phyloP scores from a whole-genome alignment of 306 rosid species.

The Aeschynomene evenia region DNA sequence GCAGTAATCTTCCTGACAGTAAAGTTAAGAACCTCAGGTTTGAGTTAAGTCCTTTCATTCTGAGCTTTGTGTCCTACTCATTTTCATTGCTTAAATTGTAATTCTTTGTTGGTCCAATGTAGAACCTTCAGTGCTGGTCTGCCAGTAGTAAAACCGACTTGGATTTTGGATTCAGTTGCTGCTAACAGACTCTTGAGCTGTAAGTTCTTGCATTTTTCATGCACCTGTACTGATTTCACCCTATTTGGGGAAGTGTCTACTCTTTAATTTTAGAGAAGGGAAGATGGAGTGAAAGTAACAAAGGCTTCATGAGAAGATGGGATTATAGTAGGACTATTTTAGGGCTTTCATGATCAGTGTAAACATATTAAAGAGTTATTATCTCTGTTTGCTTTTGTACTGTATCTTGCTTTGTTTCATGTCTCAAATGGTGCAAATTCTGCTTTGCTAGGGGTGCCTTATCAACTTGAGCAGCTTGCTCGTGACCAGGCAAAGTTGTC shows the following conservation, averaged over 20 bases:
- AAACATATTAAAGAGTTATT: conserved; percentile 10
- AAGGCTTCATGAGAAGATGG: background rate
- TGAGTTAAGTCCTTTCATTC: conserved; percentile 1
- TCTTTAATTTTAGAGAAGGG: conserved; percentile 1
- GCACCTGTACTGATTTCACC: conserved; percentile 10
- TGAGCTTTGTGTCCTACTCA: background rate
- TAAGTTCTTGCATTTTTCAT: conserved; percentile 42
- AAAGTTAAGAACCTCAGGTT: conserved; percentile 85
- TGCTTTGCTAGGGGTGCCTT: conserved; percentile 69
- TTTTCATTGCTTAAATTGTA: conserved; percentile 13
- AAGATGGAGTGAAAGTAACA: conserved; percentile 2
- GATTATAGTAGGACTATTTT: background rate
- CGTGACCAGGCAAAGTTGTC: conserved; percentile 73
- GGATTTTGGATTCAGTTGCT: conserved; percentile 87
- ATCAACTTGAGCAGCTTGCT: conserved; percentile 71
- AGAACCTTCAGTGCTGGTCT: conserved; percentile 91
- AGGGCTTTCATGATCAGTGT: conserved; percentile 19
- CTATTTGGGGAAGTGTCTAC: background rate
- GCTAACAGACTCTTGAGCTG: conserved; percentile 79
- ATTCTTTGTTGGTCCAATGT: conserved; percentile 31
- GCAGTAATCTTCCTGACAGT: conserved; percentile 78
- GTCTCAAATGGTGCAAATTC: conserved; percentile 13
- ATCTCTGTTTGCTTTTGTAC: conserved; percentile 3
- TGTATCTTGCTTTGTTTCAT: background rate
- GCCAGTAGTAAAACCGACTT: conserved; percentile 86